Conservation (phyloP, 2,329 filamentous ascomycete species). For the Claviceps purpurea region DNA sequence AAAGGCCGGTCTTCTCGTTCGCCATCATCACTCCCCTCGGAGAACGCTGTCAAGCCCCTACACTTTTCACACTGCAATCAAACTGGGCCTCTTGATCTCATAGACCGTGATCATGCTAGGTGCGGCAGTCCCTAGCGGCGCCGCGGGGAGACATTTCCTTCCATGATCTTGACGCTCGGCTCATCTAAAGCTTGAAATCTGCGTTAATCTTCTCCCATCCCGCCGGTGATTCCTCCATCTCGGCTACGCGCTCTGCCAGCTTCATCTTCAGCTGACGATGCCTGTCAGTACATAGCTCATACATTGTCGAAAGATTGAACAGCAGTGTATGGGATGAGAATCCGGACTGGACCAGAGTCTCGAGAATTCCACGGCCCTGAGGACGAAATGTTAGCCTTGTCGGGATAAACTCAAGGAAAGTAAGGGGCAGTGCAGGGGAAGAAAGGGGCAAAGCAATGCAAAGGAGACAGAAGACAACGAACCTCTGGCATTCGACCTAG, state of each 20-base stretch:
- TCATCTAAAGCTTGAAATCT: constrained; percentile 58
- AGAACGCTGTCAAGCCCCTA: no score
- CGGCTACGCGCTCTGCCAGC: constrained; percentile 58
- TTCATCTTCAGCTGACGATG: constrained; percentile 55
- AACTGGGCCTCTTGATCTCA: no score
- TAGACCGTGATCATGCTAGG: no score
- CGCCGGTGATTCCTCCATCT: constrained; percentile 36
- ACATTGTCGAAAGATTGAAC: constrained; percentile 84
- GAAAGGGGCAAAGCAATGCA: not conserved
- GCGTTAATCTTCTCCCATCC: constrained; percentile 60
- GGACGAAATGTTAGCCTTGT: not conserved
- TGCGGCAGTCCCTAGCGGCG: no score
- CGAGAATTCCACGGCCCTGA: constrained; percentile 53
- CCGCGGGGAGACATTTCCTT: no score
- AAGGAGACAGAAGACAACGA: constrained; percentile 9
- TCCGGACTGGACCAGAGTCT: constrained; percentile 48
- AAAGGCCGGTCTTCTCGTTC: no score
- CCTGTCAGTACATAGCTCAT: constrained; percentile 78
- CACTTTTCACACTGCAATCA: no score
- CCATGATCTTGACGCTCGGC: not conserved
- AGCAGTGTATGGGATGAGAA: constrained; percentile 65
- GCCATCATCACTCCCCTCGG: no score
- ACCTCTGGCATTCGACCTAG: constrained; percentile 62
- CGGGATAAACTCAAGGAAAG: not conserved
- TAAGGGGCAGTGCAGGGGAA: no score